Conservation (phyloP, 2,329 filamentous ascomycete genomes). For the Penicillium sp. region DNA sequence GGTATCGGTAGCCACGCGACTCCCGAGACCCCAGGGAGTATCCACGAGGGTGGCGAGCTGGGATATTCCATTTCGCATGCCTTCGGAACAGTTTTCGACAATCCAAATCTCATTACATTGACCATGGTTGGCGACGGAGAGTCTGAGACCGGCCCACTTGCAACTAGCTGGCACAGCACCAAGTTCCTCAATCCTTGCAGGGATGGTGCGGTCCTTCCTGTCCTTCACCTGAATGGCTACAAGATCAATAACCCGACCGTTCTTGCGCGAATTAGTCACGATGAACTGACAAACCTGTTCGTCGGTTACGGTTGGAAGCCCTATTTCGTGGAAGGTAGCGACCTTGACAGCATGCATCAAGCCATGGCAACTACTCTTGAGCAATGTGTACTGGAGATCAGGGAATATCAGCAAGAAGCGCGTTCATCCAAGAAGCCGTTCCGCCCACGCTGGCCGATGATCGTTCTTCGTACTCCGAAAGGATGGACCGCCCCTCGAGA, state of each 20-base stretch:
- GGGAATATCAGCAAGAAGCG: slow-evolving; percentile 66
- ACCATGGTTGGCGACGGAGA: slow-evolving; percentile 81
- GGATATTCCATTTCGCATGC: slow-evolving; percentile 80
- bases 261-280: slow-evolving; percentile 69
- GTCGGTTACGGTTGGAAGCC: slow-evolving; percentile 74
- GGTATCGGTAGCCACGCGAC: slow-evolving; percentile 76
- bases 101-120: slow-evolving; percentile 70
- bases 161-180: slow-evolving; percentile 77
- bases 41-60: slow-evolving; percentile 77
- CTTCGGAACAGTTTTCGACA: slow-evolving; percentile 73
- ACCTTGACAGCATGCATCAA: slow-evolving; percentile 73
- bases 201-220: slow-evolving; percentile 73
- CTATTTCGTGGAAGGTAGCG: slow-evolving; percentile 76
- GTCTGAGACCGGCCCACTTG: slow-evolving; percentile 75
- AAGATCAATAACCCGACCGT: slow-evolving; percentile 81
- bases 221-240: slow-evolving; percentile 78
- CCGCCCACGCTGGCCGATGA: slow-evolving; percentile 75
- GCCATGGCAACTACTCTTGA: slow-evolving; percentile 77
- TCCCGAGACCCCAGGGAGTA: slow-evolving; percentile 72
- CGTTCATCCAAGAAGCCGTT: slow-evolving; percentile 67
- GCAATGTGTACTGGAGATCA: slow-evolving; percentile 68
- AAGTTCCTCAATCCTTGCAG: slow-evolving; percentile 79
- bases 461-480: slow-evolving; percentile 73
- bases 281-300: slow-evolving; percentile 69
- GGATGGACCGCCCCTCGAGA: slow-evolving; percentile 76